Evolutionary conservation across 2,329 filamentous ascomycete genomes (phyloP).

Genomic region (Fusarium fujikuroi): DNA sequence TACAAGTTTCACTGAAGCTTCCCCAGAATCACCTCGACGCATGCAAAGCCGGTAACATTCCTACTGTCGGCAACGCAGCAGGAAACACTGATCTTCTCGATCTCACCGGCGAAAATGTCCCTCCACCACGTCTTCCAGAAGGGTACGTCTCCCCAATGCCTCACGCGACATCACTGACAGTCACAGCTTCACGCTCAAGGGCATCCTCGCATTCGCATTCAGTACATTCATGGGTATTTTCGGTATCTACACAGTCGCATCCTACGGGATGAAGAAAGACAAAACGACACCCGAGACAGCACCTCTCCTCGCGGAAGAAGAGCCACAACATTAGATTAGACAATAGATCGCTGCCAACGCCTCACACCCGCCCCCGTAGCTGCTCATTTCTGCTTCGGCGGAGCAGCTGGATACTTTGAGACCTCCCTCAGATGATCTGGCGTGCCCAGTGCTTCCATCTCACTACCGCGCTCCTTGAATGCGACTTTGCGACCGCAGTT

Average conservation of each 20-base stretch:
- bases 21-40: constrained; percentile 67
- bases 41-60: constrained; percentile 64
- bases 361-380: not conserved
- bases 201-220: constrained; percentile 80
- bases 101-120: constrained; percentile 67
- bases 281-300: constrained; percentile 37
- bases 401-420: constrained; percentile 37
- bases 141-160: constrained; percentile 58
- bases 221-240: constrained; percentile 75
- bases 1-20: constrained; percentile 70
- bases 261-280: constrained; percentile 63
- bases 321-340: constrained; percentile 8
- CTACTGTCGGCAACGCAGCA: constrained; percentile 76
- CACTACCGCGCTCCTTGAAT: constrained; percentile 10
- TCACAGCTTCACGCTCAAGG: constrained; percentile 71
- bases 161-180: not conserved
- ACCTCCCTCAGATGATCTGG: constrained; percentile 42
- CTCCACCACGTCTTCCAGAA: constrained; percentile 66
- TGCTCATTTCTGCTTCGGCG: constrained; percentile 6
- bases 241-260: constrained; percentile 73
- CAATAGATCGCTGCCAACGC: constrained; percentile 16
- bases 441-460: constrained; percentile 39
- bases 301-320: constrained; percentile 33
- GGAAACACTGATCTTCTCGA: constrained; percentile 76
- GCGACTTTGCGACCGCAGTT: constrained; percentile 45